phyloP scores from a whole-genome alignment of 345 rosid species.

The Diplotaxis tenuifolia region DNA sequence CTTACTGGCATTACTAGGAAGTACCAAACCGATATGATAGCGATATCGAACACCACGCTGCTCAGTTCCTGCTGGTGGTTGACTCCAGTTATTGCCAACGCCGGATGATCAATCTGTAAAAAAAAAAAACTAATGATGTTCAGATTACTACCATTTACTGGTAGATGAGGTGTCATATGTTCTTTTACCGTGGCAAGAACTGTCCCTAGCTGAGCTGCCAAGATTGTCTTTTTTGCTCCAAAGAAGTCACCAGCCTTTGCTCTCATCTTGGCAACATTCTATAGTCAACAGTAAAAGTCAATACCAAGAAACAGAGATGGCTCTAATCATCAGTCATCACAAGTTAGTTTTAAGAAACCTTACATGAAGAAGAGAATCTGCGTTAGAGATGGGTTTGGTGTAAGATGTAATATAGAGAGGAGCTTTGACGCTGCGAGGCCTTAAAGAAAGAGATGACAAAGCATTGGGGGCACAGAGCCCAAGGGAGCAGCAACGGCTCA shows the following conservation, averaged over 20 bases:
- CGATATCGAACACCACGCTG: slow-evolving; percentile 49
- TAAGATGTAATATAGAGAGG: slow-evolving; percentile 32
- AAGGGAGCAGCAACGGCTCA: slow-evolving; percentile 38
- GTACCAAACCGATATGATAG: slow-evolving; percentile 59
- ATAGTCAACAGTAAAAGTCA: background rate
- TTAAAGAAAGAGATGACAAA: slow-evolving; percentile 39
- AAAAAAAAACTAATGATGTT: background rate
- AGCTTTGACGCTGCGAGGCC: slow-evolving; percentile 29
- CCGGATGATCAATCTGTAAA: slow-evolving; percentile 66
- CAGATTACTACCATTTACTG: background rate
- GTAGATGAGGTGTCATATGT: background rate
- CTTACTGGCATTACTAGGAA: slow-evolving; percentile 82
- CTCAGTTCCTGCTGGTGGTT: slow-evolving; percentile 58
- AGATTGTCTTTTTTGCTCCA: slow-evolving; percentile 42
- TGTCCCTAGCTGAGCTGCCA: slow-evolving; percentile 57
- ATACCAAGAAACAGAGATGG: background rate
- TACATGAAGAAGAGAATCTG: slow-evolving; percentile 34
- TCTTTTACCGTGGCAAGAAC: slow-evolving; percentile 50
- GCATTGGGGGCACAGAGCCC: slow-evolving; percentile 35
- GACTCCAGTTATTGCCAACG: slow-evolving; percentile 73
- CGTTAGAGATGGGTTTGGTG: slow-evolving; percentile 16
- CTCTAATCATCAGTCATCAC: background rate
- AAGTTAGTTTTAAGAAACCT: background rate
- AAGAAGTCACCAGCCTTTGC: slow-evolving; percentile 14
- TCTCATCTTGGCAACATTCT: slow-evolving; percentile 37